phyloP scores from a whole-genome alignment of 2,329 filamentous ascomycete genomes.

The Arthroderma sp. region DNA sequence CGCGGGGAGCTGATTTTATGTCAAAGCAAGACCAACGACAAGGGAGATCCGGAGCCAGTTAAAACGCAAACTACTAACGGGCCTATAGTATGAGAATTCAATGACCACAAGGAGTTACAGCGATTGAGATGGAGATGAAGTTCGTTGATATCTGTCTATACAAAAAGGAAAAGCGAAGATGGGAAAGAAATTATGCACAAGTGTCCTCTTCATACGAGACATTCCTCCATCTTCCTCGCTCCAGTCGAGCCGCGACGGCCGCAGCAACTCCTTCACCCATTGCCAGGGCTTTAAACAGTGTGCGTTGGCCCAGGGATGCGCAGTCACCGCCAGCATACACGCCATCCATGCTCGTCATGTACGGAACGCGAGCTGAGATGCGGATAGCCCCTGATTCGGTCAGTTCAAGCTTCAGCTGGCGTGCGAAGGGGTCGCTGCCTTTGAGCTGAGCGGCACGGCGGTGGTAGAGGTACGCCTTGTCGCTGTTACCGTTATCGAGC shows the following conservation, averaged over 20 bases:
- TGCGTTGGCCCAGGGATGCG: not conserved
- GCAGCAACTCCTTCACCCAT: not conserved
- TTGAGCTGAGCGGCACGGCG: not conserved
- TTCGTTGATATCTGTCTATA: not conserved
- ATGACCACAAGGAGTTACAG: too few species aligned
- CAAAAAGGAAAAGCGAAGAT: not conserved
- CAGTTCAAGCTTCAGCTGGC: not conserved
- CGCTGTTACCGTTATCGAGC: not conserved
- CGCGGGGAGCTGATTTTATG: too few species aligned
- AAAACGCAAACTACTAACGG: too few species aligned
- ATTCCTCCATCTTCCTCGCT: not conserved
- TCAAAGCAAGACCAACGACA: too few species aligned
- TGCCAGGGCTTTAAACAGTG: not conserved
- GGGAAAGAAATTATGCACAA: not conserved
- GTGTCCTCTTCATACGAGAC: not conserved
- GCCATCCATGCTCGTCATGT: constrained; percentile 2
- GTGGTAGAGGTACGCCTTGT: not conserved
- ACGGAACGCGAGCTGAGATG: not conserved
- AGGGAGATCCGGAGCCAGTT: too few species aligned
- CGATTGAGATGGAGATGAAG: too few species aligned
- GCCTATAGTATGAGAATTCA: too few species aligned
- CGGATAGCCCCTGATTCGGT: not conserved
- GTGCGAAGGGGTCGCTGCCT: not conserved
- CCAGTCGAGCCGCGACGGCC: not conserved
- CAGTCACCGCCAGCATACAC: not conserved